These are phyloP conservation scores for Neopestalotiopsis rosae DNA, from an alignment of 2,329 filamentous ascomycete genomes.

Conservation along the genomic window DNA sequence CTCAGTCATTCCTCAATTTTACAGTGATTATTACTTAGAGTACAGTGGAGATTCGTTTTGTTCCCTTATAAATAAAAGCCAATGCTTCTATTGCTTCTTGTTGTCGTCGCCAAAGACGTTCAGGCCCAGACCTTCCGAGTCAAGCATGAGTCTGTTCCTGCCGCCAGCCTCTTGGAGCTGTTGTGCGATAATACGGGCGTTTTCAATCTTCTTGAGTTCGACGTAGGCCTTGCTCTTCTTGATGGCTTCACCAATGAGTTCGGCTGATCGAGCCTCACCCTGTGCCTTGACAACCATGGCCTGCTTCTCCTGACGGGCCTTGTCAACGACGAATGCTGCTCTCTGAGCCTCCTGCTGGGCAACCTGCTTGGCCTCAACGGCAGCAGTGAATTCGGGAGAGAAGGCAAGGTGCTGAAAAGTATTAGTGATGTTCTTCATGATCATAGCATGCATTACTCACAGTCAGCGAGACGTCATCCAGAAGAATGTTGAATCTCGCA, in stretches of 20 bases:
- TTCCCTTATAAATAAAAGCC: slow-evolving; percentile 21
- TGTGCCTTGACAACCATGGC: slow-evolving; percentile 97
- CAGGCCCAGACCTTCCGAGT: slow-evolving; percentile 87
- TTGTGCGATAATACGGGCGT: slow-evolving; percentile 85
- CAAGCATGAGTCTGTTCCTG: slow-evolving; percentile 92
- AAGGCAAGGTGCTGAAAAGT: slow-evolving; percentile 68
- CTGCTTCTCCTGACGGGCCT: slow-evolving; percentile 99
- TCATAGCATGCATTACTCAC: slow-evolving; percentile 53
- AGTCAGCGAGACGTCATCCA: slow-evolving; percentile 96
- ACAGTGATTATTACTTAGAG: slow-evolving; percentile 34
- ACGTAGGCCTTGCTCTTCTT: slow-evolving; percentile 99
- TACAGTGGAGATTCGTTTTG: slow-evolving; percentile 43
- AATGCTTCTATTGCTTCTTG: slow-evolving; percentile 44
- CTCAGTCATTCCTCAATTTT: slow-evolving; percentile 14
- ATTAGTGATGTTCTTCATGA: slow-evolving; percentile 28
- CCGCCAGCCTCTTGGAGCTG: slow-evolving; percentile 85
- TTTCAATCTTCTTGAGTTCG: slow-evolving; percentile 97
- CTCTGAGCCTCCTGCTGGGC: slow-evolving; percentile 93
- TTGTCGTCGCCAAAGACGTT: slow-evolving; percentile 70
- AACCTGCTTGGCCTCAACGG: slow-evolving; percentile 76
- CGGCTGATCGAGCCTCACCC: slow-evolving; percentile 97
- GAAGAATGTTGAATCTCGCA: slow-evolving; percentile 93
- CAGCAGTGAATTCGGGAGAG: slow-evolving; percentile 75
- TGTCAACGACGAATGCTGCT: slow-evolving; percentile 97
- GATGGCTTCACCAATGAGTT: slow-evolving; percentile 98